These are phyloP conservation scores for Aspergillus arachidicola DNA, from an alignment of 2,329 filamentous ascomycete species.

Conservation along the genomic window DNA sequence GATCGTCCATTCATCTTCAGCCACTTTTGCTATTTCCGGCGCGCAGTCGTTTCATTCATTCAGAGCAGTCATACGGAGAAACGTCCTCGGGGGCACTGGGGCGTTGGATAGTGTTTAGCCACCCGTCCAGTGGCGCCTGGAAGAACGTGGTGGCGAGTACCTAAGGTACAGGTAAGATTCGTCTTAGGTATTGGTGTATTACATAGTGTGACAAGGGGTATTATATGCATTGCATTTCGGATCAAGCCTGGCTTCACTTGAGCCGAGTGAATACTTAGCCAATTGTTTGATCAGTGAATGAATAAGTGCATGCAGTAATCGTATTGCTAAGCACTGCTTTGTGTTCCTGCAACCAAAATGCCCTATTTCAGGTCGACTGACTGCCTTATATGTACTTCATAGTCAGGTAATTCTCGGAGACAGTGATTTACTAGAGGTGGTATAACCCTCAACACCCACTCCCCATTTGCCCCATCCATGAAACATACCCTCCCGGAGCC, in stretches of 20 bases:
- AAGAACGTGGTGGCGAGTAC: conserved; percentile 12
- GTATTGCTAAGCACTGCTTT: not conserved
- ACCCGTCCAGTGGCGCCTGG: conserved; percentile 13
- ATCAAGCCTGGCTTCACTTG: not conserved
- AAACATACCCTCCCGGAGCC: not conserved
- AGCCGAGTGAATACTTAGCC: not conserved
- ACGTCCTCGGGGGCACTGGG: not conserved
- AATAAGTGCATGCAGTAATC: not conserved
- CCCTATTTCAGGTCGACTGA: not conserved
- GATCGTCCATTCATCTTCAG: not conserved
- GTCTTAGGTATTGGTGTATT: conserved; percentile 7
- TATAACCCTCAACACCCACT: not conserved
- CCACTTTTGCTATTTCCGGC: not conserved
- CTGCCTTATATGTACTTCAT: not conserved
- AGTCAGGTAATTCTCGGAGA: not conserved
- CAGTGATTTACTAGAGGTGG: too few relatives aligned
- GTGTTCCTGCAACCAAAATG: not conserved
- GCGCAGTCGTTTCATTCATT: not conserved
- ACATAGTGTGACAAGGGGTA: conserved; percentile 3
- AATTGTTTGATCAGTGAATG: not conserved
- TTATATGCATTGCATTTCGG: not conserved
- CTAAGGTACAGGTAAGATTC: not conserved
- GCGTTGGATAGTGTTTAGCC: not conserved
- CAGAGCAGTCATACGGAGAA: not conserved
- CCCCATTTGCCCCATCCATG: not conserved